Evolutionary conservation across 1,139 yeast species (phyloP), one percentile per base, ranked within the genome.

Genomic region (Protomyces pachydermus): DNA sequence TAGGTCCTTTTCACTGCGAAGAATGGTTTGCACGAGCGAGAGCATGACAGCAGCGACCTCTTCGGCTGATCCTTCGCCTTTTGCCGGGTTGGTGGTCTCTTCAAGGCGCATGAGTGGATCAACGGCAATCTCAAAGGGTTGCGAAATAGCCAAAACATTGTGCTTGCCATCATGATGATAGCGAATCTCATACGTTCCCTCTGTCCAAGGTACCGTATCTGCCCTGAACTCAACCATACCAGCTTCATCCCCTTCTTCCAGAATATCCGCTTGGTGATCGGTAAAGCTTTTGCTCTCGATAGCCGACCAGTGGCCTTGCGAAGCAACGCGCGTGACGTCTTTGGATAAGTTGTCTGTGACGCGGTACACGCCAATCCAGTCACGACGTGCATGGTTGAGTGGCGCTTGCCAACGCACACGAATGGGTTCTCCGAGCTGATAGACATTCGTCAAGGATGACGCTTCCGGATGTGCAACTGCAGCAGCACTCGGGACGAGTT

Each of bases 321-420:
- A 85, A 14, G 90, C 80, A 25, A 85, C 77, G 54, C 81, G 77
- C 0, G 96, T 88, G 60, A 80, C 81, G 53, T 80, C 81, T 62
- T 84, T 78, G 9, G 88, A 83, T 54, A 79, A 78, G 23, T 89
- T 84, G 68, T 84, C 88, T 25, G 83, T 78, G 20, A 87, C 81
- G 65, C 82, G 83, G 75, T 88, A 89, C 56, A 88, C 76, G 0
- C 95, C 96, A 68, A 88, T 81, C 96, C 96, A 88, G 72, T 88
- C 95, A 58, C 78, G 79, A 3, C 71, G 68, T 35, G 77, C 70
- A 62, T 77, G 79, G 18, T 73, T 73, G 5, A 73, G 73, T 9
- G 89, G 89, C 0, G 86, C 78, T 39, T 75, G 74, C 86, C 89
- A 88, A 32, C 75, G 72, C 10, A 87, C 81, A 23, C 74, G 74